Evolutionary conservation across 2,329 filamentous ascomycete species (phyloP).

Genomic region (Lachnellula arida): DNA sequence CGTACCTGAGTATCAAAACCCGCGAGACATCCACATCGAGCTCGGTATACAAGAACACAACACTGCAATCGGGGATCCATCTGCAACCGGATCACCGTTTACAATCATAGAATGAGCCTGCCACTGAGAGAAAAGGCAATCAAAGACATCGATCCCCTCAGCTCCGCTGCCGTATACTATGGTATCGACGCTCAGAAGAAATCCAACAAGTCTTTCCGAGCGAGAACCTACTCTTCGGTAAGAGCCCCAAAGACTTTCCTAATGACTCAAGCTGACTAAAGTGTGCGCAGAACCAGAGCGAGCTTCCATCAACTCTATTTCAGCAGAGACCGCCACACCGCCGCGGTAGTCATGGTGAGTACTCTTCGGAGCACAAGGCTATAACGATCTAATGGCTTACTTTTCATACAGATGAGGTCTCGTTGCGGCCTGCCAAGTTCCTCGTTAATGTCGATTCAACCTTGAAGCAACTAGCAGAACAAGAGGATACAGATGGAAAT

Average conservation of each 20-base stretch:
- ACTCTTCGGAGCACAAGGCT: background rate
- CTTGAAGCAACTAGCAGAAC: constrained; percentile 69
- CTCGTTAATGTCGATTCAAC: constrained; percentile 83
- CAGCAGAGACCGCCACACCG: constrained; percentile 25
- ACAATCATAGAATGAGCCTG: constrained; percentile 16
- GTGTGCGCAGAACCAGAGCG: constrained; percentile 19
- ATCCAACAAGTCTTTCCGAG: constrained; percentile 24
- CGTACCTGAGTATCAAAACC: background rate
- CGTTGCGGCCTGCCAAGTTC: constrained; percentile 68
- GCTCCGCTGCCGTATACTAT: constrained; percentile 31
- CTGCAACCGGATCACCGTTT: background rate
- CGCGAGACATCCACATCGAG: background rate
- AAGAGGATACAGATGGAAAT: constrained; percentile 91
- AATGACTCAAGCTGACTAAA: constrained; percentile 6
- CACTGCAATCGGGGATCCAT: background rate
- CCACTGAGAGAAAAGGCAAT: constrained; percentile 17
- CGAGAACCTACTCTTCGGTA: constrained; percentile 31
- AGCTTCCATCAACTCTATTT: constrained; percentile 13
- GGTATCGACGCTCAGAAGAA: constrained; percentile 24
- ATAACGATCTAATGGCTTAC: background rate
- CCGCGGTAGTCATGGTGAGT: constrained; percentile 32
- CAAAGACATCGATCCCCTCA: constrained; percentile 29
- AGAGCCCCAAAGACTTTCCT: background rate
- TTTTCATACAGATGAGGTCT: constrained; percentile 60
- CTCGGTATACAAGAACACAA: background rate